Conservation (phyloP, 345 rosid genomes). For the Trapa bicornis region DNA sequence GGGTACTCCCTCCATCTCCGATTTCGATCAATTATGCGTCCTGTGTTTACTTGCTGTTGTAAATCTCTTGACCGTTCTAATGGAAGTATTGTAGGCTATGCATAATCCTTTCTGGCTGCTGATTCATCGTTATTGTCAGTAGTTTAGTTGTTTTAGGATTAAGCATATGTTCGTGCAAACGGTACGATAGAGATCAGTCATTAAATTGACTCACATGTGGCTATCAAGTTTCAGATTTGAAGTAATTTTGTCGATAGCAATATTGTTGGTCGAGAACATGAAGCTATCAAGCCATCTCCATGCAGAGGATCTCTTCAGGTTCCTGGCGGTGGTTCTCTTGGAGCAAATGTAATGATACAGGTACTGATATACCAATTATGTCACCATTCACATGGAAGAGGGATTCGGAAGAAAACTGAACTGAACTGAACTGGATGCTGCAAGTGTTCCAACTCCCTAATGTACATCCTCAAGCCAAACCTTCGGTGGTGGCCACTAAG, state of each 20-base stretch:
- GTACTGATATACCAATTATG: constrained; percentile 21
- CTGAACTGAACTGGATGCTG: too few relatives aligned
- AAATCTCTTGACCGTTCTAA: too few relatives aligned
- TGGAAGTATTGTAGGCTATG: too few relatives aligned
- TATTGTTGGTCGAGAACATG: not conserved
- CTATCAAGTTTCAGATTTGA: too few relatives aligned
- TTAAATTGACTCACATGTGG: constrained; percentile 7
- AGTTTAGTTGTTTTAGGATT: too few relatives aligned
- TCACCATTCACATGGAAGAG: constrained; percentile 24
- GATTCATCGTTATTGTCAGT: too few relatives aligned
- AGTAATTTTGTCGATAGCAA: constrained; percentile 2
- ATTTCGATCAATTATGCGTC: not conserved
- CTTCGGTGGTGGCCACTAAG: not conserved
- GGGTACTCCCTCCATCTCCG: not conserved
- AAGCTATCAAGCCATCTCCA: constrained; percentile 1
- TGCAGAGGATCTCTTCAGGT: not conserved
- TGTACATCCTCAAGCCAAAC: constrained; percentile 15
- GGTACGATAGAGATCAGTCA: not conserved
- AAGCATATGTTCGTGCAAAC: too few relatives aligned
- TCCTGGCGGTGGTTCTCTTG: constrained; percentile 3
- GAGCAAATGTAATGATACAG: constrained; percentile 8
- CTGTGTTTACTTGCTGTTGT: not conserved
- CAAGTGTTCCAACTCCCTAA: not conserved
- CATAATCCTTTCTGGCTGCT: too few relatives aligned
- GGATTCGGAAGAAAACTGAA: constrained; percentile 16